phyloP scores from a whole-genome alignment of 371 early-diverging fungal genomes.

The Haplosporangium sp. region DNA sequence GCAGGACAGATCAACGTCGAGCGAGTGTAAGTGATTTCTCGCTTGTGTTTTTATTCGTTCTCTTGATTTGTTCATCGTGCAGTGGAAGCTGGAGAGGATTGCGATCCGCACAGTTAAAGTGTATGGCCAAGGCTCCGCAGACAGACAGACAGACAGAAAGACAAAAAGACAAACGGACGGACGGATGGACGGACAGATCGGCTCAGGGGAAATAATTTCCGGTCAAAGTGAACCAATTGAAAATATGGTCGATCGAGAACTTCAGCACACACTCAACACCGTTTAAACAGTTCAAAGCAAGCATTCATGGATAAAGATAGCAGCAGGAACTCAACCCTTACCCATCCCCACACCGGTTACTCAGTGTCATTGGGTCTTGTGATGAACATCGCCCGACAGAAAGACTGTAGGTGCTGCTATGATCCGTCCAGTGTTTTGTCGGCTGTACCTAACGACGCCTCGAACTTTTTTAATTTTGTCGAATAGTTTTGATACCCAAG shows the following conservation, averaged over 20 bases:
- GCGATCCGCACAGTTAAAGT: background rate
- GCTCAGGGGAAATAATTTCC: constrained; percentile 46
- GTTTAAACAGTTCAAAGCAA: background rate
- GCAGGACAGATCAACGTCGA: constrained; percentile 67
- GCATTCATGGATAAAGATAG: background rate
- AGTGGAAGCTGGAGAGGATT: too few species aligned
- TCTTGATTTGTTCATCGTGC: background rate
- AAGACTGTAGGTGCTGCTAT: too few species aligned
- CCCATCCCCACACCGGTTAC: too few species aligned
- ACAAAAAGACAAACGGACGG: too few species aligned
- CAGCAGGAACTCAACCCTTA: background rate
- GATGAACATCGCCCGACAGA: too few species aligned
- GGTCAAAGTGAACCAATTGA: constrained; percentile 44
- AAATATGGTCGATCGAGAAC: constrained; percentile 15
- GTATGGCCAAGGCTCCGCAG: background rate
- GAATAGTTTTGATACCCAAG: constrained; percentile 92
- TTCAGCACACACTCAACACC: too few species aligned
- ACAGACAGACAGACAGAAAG: too few species aligned
- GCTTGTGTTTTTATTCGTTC: background rate
- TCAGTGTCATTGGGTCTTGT: too few species aligned
- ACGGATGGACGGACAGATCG: constrained; percentile 16
- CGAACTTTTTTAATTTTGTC: background rate
- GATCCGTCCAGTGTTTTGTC: background rate
- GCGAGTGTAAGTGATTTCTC: constrained; percentile 67
- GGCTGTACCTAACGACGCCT: background rate